Evolutionary conservation across 495 filamentous ascomycete species (phyloP), one percentile per base, ranked within the genome.

Genomic region (Penicillium antarcticum): DNA sequence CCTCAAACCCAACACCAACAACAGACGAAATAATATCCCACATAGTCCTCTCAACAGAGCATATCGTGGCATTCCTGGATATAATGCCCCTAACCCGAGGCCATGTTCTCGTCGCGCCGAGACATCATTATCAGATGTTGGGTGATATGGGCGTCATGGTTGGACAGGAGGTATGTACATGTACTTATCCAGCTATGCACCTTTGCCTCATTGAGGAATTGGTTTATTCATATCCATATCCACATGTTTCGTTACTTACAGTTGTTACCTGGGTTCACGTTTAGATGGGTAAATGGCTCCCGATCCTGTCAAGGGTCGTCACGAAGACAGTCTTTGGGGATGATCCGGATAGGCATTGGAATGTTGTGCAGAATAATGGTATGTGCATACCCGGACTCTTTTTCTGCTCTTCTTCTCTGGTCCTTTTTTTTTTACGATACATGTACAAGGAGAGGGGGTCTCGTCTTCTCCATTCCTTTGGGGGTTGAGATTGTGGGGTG

Each of bases 291-390:
- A 69, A 71, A 51, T 92, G 85, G 83, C 73, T 96, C 14, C 88
- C 88, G 23, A 58, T 92, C 11, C 60, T 96, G 17, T 87, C 87
- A 1, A 73, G 84, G 5, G 87, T 88, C 0, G 80, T 92, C 13
- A 81, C 79, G 40, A 75, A 73, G 29, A 68, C 66, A n/a, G 54
- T 78, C 2, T 74, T 68, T 35, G 73, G 67, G 5, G 64, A 61
- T 9, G 62, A 62, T 31, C 51, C 61, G 4, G 66, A 64, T 24
- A 53, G 54, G 35, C 80, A 90, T 26, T 77, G 74, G 85, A 97
- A 97, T 69, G 80, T 96, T 17, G 88, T 96, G 52, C 91, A 96
- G 74, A 97, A 97, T 70, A 97, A 96, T 68, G 92, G 84, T 86
- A 71, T 32, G 70, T 69, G 33, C 21, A n/a, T n/a, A n/a, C n/a